Percentiles rank a stretch among this genome's conserved stretches.
phyloP scores from a whole-genome alignment of 768 basidiomycete genomes.

The Lactarius hatsudake region DNA sequence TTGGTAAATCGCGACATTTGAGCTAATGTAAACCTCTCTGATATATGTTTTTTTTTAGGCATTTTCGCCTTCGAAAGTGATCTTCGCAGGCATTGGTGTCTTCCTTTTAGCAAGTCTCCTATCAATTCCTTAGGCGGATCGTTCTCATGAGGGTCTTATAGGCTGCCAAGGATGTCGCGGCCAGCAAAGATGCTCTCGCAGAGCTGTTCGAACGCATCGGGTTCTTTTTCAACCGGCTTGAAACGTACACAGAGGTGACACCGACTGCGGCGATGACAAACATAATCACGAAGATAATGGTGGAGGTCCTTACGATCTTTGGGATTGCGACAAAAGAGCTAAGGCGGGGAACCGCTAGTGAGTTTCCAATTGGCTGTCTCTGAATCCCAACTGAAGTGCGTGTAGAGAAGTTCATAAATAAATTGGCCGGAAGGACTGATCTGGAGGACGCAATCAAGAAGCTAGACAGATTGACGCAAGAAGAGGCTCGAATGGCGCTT shows the following conservation, averaged over 20 bases:
- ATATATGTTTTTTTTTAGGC: background rate
- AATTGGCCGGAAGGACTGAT: background rate
- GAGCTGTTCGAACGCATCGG: background rate
- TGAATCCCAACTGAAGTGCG: background rate
- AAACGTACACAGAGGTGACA: background rate
- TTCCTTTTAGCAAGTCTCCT: background rate
- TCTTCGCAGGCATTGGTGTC: conserved; percentile 1
- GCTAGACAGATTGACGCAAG: background rate
- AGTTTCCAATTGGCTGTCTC: background rate
- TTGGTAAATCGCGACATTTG: background rate
- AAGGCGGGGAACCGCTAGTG: background rate
- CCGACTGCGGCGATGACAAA: background rate
- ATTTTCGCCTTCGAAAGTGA: background rate
- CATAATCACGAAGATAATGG: conserved; percentile 2
- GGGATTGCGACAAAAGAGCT: conserved; percentile 4
- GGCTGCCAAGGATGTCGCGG: background rate
- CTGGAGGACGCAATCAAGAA: background rate
- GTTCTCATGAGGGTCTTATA: background rate
- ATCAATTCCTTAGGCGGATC: background rate
- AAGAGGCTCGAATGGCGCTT: background rate
- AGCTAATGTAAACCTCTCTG: background rate
- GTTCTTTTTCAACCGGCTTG: background rate
- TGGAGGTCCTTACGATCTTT: conserved; percentile 5
- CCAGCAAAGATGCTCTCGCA: background rate
- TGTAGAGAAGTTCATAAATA: background rate